Percentiles rank a stretch among this genome's conserved stretches.
Conservation (phyloP, 139 green algal genomes). For the Coccomyxa sp. region DNA sequence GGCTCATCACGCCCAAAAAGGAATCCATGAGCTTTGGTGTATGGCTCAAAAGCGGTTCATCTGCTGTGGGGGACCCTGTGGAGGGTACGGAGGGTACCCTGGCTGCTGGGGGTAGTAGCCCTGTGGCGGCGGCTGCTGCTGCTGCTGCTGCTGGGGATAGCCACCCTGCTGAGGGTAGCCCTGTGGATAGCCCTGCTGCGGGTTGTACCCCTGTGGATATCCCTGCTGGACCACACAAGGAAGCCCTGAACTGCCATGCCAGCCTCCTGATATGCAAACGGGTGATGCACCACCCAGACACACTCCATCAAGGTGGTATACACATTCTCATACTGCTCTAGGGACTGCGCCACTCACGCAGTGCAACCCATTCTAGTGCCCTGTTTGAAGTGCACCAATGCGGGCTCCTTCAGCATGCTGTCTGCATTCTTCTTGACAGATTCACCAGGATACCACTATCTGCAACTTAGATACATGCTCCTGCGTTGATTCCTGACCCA, state of each 20-base stretch:
- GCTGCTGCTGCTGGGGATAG: neutral
- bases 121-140: neutral
- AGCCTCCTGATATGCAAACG: neutral
- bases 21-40: neutral
- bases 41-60: neutral
- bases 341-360: neutral
- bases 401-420: too few species aligned
- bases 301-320: neutral
- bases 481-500: too few species aligned
- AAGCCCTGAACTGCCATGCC: neutral
- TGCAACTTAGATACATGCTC: neutral
- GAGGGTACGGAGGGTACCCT: neutral
- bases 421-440: neutral
- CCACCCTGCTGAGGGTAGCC: neutral
- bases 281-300: neutral
- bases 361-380: neutral
- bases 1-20: too few species aligned
- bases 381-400: neutral
- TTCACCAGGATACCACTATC: neutral
- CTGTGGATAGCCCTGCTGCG: slow-evolving; percentile 4
- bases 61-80: neutral
- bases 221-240: neutral
- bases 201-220: neutral
- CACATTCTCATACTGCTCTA: neutral
- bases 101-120: neutral